Evolutionary conservation across 1,284 basidiomycete species (phyloP).

Genomic region (Microbotryum intermedium): DNA sequence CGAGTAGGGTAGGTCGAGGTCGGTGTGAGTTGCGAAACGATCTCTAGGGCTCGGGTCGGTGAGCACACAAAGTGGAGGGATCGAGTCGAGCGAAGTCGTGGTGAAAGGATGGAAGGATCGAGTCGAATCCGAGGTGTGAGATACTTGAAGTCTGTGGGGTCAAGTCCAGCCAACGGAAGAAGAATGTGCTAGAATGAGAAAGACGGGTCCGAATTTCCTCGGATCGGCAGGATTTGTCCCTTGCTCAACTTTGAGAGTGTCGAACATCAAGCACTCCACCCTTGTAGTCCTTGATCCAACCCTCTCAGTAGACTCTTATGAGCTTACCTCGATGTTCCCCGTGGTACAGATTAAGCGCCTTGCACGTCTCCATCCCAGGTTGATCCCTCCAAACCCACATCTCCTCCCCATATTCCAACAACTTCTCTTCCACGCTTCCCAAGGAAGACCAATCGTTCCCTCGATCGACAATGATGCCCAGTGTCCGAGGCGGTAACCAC

Average conservation of each 20-base stretch:
- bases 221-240: no score
- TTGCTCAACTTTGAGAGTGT: no score
- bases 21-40: slow-evolving; percentile 42
- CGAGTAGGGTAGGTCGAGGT: slow-evolving; percentile 43
- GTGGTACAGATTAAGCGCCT: slow-evolving; percentile 67
- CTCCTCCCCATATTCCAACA: slow-evolving; percentile 53
- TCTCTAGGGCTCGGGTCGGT: slow-evolving; percentile 57
- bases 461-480: slow-evolving; percentile 77
- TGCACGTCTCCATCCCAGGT: slow-evolving; percentile 51
- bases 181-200: no score
- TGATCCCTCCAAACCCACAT: slow-evolving; percentile 70
- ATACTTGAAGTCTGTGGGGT: slow-evolving; percentile 61
- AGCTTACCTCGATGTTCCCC: slow-evolving; percentile 60
- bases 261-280: no score
- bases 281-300: background rate
- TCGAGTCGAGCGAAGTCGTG: slow-evolving; percentile 41
- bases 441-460: slow-evolving; percentile 64
- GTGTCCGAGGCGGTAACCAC: slow-evolving; percentile 55
- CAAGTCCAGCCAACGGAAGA: background rate
- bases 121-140: slow-evolving; percentile 58
- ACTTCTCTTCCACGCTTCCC: slow-evolving; percentile 47
- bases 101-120: slow-evolving; percentile 24
- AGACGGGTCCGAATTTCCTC: no score
- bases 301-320: background rate
- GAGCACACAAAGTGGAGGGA: slow-evolving; percentile 81